A percentile compares a stretch with the other conserved stretches of the same genome.
Conservation (phyloP, 2,329 filamentous ascomycete species). For the Lojkania enalia region DNA sequence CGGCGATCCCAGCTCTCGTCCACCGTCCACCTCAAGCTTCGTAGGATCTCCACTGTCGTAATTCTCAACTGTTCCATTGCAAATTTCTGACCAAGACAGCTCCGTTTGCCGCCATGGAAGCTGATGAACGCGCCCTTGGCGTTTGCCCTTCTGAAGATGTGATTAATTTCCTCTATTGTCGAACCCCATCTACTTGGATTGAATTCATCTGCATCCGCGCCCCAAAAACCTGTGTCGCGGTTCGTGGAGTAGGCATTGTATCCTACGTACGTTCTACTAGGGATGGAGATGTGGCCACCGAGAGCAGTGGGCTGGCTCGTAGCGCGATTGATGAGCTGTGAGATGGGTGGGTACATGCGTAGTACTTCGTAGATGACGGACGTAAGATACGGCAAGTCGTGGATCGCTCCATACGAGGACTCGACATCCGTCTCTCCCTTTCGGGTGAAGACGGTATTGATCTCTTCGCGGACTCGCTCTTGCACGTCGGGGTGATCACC, state of each 20-base stretch:
- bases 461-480: constrained; percentile 23
- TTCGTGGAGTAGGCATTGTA: constrained; percentile 36
- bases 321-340: constrained; percentile 53
- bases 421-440: constrained; percentile 20
- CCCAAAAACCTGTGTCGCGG: constrained; percentile 31
- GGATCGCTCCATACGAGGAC: constrained; percentile 27
- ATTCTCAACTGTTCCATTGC: constrained; percentile 45
- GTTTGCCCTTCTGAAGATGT: constrained; percentile 41
- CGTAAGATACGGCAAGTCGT: constrained; percentile 49
- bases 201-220: constrained; percentile 39
- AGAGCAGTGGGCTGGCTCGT: constrained; percentile 35
- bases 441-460: constrained; percentile 18
- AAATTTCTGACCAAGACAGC: constrained; percentile 49
- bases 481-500: constrained; percentile 24
- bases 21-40: constrained; percentile 26
- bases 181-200: constrained; percentile 47
- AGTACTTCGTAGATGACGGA: constrained; percentile 53
- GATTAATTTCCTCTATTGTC: constrained; percentile 40
- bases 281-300: constrained; percentile 24
- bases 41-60: constrained; percentile 36
- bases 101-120: constrained; percentile 48
- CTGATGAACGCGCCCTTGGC: constrained; percentile 47
- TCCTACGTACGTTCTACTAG: constrained; percentile 28
- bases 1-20: constrained; percentile 31
- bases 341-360: constrained; percentile 55